Conservation (phyloP, 169 alveolate species). For the Sarcocystis neurona region DNA sequence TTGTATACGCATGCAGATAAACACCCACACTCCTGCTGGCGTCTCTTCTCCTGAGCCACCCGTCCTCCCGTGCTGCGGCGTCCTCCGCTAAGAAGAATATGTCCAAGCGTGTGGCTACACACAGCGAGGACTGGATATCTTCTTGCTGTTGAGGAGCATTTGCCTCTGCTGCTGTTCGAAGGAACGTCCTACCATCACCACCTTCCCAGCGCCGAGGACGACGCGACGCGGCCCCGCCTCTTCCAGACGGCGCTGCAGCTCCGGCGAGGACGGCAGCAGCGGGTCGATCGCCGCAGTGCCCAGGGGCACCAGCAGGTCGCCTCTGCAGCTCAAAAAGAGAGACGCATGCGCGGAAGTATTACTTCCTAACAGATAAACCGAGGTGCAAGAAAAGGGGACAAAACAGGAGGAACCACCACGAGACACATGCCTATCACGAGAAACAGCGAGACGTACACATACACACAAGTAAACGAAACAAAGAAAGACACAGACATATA, state of each 20-base stretch:
- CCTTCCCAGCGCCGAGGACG: constrained; percentile 5
- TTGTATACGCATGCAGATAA: too few species aligned
- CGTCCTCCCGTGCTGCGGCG: too few species aligned
- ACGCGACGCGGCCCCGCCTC: not conserved
- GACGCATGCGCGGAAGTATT: too few species aligned
- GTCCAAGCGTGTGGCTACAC: too few species aligned
- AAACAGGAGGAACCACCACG: not conserved
- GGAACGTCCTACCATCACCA: constrained; percentile 22
- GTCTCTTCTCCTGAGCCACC: too few species aligned
- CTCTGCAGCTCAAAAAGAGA: constrained; percentile 7
- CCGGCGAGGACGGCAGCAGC: not conserved
- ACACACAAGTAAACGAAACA: not conserved
- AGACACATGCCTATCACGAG: not conserved
- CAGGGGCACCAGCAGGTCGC: constrained; percentile 29
- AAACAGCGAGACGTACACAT: not conserved
- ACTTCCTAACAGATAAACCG: too few species aligned
- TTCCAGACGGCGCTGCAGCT: not conserved
- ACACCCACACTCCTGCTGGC: too few species aligned
- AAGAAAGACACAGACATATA: not conserved
- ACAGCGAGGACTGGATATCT: too few species aligned
- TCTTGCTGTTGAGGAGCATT: too few species aligned
- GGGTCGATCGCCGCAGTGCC: constrained; percentile 55
- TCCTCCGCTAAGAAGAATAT: too few species aligned
- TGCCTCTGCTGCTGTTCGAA: too few species aligned
- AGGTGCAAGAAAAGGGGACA: not conserved